Percentiles rank a stretch among this genome's conserved stretches.
Conservation (phyloP, 78 protist species). For the Dictyostelium purpureum region DNA sequence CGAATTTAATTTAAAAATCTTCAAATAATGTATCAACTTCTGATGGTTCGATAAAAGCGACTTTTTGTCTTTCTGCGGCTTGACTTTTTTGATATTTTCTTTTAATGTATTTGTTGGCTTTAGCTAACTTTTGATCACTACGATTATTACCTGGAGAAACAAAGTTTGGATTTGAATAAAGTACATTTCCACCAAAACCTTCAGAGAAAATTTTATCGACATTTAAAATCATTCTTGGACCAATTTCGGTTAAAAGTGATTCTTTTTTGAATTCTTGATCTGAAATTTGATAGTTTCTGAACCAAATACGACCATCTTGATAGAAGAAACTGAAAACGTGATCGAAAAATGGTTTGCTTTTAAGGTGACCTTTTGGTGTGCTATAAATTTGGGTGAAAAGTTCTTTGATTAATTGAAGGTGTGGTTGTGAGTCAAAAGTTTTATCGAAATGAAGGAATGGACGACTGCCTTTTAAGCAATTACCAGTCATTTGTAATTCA, state of each 20-base stretch:
- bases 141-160: conserved; percentile 61
- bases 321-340: conserved; percentile 92
- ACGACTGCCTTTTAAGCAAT: conserved; percentile 95
- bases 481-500: conserved; percentile 96
- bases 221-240: conserved; percentile 94
- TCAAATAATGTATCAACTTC: conserved; percentile 58
- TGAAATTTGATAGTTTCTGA: conserved; percentile 95
- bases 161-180: conserved; percentile 58
- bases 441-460: conserved; percentile 95
- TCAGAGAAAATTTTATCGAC: conserved; percentile 86
- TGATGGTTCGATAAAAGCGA: conserved; percentile 31
- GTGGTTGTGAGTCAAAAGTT: conserved; percentile 87
- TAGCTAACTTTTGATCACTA: conserved; percentile 11
- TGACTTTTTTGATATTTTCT: conserved; percentile 7
- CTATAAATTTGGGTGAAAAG: conserved; percentile 89
- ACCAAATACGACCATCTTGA: conserved; percentile 93
- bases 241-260: conserved; percentile 88
- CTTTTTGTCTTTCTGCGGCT: conserved; percentile 1
- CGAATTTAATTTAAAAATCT: not conserved
- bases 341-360: conserved; percentile 96
- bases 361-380: conserved; percentile 93
- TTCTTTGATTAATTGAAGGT: conserved; percentile 83
- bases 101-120: conserved; percentile 35
- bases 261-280: conserved; percentile 73
- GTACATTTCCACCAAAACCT: conserved; percentile 81